phyloP scores from a whole-genome alignment of 768 basidiomycete genomes.

The Termitomyces sp. region DNA sequence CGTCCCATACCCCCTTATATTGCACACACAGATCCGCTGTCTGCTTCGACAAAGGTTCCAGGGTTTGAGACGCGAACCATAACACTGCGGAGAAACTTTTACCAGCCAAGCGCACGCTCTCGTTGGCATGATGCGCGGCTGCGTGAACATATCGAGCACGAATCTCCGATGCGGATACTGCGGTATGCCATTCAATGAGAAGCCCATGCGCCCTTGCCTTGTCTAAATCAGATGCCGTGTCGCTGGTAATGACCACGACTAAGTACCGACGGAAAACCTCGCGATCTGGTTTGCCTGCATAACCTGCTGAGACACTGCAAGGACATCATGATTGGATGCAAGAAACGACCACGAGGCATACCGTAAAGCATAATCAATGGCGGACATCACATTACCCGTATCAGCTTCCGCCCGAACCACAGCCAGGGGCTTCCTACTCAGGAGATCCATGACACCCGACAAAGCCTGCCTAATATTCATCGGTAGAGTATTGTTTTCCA shows the following conservation, averaged over 20 bases:
- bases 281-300: constrained; percentile 13
- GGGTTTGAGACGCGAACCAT: constrained; percentile 16
- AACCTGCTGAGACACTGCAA: constrained; percentile 13
- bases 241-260: constrained; percentile 12
- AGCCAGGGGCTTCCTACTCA: constrained; percentile 5
- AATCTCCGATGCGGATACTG: neutral
- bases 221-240: neutral
- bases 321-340: neutral
- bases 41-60: constrained; percentile 14
- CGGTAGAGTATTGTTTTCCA: neutral
- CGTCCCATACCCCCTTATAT: constrained; percentile 21
- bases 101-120: constrained; percentile 14
- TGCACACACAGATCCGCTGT: constrained; percentile 15
- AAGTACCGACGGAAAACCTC: constrained; percentile 12
- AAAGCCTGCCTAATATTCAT: constrained; percentile 1
- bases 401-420: constrained; percentile 15
- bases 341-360: neutral
- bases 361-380: constrained; percentile 18
- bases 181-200: constrained; percentile 14
- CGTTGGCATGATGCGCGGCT: constrained; percentile 20
- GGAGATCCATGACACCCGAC: neutral
- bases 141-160: constrained; percentile 15
- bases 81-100: constrained; percentile 18
- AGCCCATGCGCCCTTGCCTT: constrained; percentile 17
- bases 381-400: constrained; percentile 12